phyloP scores from a whole-genome alignment of 225 moss, liverwort and hornwort species.

The Ulota crispa region DNA sequence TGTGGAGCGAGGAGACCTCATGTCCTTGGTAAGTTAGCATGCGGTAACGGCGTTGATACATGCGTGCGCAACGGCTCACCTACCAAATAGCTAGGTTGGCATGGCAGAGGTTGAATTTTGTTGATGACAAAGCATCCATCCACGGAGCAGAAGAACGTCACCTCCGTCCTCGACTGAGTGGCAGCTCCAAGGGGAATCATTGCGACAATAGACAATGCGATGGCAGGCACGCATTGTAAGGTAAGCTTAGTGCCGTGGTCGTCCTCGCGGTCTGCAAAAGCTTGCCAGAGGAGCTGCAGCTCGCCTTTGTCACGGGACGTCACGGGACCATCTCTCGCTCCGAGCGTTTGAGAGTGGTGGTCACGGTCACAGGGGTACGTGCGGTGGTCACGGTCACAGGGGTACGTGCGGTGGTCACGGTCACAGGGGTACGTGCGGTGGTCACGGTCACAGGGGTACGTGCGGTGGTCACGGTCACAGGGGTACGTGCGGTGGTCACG shows the following conservation, averaged over 20 bases:
- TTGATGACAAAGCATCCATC: not conserved
- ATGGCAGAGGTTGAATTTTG: not conserved
- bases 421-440: too few species aligned
- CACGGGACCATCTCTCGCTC: not conserved
- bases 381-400: too few species aligned
- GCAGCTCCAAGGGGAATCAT: not conserved
- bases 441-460: too few species aligned
- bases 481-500: too few species aligned
- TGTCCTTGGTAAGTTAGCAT: not conserved
- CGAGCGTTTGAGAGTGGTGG: not conserved
- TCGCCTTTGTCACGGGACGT: not conserved
- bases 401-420: too few species aligned
- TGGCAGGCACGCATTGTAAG: not conserved
- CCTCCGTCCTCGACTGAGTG: not conserved
- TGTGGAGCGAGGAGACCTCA: not conserved
- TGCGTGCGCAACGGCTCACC: not conserved
- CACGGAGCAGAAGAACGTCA: not conserved
- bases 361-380: too few species aligned
- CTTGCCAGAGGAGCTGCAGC: not conserved
- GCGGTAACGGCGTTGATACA: not conserved
- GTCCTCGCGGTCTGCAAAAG: not conserved
- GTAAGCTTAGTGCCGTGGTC: not conserved
- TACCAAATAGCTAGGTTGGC: not conserved
- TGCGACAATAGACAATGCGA: not conserved
- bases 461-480: too few species aligned